Evolutionary conservation across 2,329 filamentous ascomycete genomes (phyloP).

Genomic region (Phyllosticta ampelicida): DNA sequence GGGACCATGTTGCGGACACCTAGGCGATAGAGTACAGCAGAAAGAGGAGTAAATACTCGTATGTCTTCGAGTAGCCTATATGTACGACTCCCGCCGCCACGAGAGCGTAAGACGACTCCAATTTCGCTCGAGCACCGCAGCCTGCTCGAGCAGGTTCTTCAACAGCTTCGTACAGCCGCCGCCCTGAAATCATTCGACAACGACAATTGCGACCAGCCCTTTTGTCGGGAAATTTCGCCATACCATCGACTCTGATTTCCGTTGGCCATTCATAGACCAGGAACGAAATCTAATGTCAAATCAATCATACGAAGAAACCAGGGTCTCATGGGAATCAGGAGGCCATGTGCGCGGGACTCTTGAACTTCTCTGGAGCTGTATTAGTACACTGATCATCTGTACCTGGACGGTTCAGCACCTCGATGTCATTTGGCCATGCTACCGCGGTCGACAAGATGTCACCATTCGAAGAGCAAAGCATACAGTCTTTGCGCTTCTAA

Average conservation of each 20-base stretch:
- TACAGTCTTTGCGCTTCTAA: neutral
- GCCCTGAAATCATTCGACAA: neutral
- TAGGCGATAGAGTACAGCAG: neutral
- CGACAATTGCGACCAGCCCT: neutral
- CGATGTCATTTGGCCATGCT: neutral
- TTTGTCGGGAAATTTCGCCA: neutral
- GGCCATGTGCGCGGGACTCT: constrained; percentile 23
- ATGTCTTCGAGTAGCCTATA: neutral
- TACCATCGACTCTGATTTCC: neutral
- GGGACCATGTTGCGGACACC: neutral
- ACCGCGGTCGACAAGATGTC: neutral
- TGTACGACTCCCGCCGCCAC: neutral
- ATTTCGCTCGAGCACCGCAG: neutral
- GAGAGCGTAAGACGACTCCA: neutral
- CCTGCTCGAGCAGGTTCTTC: neutral
- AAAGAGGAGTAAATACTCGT: neutral
- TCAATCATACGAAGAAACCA: neutral
- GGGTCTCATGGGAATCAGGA: constrained; percentile 20
- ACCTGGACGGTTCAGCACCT: neutral
- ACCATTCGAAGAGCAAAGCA: neutral
- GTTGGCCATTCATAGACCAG: neutral
- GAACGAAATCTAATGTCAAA: neutral
- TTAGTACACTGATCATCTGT: neutral
- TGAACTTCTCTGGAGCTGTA: constrained; percentile 16
- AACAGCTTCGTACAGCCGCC: neutral